Evolutionary conservation across 164 flowering plant species (phyloP).

Genomic region (Akebia trifoliata): DNA sequence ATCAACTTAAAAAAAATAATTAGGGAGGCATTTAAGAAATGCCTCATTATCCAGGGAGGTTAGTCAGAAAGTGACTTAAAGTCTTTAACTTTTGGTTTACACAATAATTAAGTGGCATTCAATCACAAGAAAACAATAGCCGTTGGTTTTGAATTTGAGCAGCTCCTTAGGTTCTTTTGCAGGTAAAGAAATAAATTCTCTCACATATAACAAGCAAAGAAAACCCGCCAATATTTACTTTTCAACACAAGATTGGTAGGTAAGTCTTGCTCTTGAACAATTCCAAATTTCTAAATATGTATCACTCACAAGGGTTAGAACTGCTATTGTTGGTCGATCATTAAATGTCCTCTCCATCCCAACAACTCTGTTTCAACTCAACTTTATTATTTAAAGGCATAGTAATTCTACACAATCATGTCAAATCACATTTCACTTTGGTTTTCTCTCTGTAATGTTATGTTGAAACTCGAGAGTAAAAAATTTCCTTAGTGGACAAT

Average conservation of each 20-base stretch:
- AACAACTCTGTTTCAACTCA: background rate
- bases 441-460: background rate
- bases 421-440: background rate
- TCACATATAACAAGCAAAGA: background rate
- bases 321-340: background rate
- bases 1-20: too few species aligned
- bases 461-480: too few species aligned
- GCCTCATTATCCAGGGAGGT: too few species aligned
- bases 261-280: background rate
- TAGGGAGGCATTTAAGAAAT: too few species aligned
- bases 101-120: too few species aligned
- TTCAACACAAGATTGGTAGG: background rate
- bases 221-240: background rate
- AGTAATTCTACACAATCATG: background rate
- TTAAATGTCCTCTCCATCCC: background rate
- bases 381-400: background rate
- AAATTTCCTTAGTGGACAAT: too few species aligned
- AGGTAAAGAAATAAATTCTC: background rate
- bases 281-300: background rate
- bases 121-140: too few species aligned
- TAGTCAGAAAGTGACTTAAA: too few species aligned
- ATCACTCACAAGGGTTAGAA: background rate
- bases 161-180: conserved; percentile 3
- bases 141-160: background rate
- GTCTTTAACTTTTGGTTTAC: too few species aligned